Evolutionary conservation across 768 basidiomycete genomes (phyloP), one percentile per base, ranked within the genome.

Genomic region (Pholiota conissans): DNA sequence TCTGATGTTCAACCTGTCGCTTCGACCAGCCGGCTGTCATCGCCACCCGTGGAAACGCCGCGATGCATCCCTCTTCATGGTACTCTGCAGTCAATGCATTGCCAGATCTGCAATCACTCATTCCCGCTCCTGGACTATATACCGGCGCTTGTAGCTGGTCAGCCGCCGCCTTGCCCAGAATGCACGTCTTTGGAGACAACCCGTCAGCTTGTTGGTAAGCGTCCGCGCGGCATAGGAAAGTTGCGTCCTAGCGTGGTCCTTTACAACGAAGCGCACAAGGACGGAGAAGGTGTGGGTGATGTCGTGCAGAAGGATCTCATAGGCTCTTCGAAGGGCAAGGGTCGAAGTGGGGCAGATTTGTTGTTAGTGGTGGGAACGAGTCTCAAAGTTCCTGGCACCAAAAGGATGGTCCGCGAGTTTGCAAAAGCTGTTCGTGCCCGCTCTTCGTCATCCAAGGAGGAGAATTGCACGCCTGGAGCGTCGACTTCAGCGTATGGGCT

Each of bases 21-120:
- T 32, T 63, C 64, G 7, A 60, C 59, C 20, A 63, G 52, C 51
- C 66, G 83, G 46, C 73, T 81, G 42, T 77, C 81, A 1, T 81
- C 83, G 9, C 81, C 85, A 14, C 75, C 82, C 7, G 69, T 71
- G 39, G 85, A 85, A 57, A 82, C 81, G 4, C 93, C 93, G 32
- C 82, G 90, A 59, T 92, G 90, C 63, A 92, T 97, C 29, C 95
- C 95, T 13, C 79, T 97, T 0, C 95, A 97, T 67, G 95, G 95
- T 58, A 91, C 90, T 10, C 80, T 97, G 7, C 82, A 89, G 68
- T 77, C 77, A 3, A 77, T 96, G 61, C 85, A 91, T 65, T 97
- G 95, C 67, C 84, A 89, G 62, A 83, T 84, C 52, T 96, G 95
- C 75, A 86, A 81, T 20, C 83, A 87, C 68, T 82, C 86, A 22